phyloP scores from a whole-genome alignment of 2,329 filamentous ascomycete species.

The Microcyclosporella mali region DNA sequence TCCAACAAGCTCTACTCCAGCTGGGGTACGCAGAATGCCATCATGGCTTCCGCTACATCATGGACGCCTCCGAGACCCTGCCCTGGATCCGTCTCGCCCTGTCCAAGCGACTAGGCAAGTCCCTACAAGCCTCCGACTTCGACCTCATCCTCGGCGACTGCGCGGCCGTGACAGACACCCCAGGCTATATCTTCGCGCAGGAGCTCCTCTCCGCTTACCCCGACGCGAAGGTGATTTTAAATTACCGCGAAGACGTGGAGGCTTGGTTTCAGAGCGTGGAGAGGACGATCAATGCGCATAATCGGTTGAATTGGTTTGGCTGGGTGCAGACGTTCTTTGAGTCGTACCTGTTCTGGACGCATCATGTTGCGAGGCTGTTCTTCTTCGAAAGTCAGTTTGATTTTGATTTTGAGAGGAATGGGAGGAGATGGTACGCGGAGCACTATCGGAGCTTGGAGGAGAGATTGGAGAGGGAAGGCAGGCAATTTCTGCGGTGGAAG shows the following conservation, averaged over 20 bases:
- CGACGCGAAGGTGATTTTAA: constrained; percentile 23
- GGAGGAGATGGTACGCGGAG: neutral
- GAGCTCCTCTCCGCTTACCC: constrained; percentile 31
- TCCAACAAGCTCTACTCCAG: constrained; percentile 1
- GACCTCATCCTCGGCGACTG: constrained; percentile 29
- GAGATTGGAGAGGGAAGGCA: neutral
- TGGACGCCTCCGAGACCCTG: neutral
- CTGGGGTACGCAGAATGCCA: constrained; percentile 1
- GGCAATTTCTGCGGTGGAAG: constrained; percentile 1
- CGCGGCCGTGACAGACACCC: constrained; percentile 30
- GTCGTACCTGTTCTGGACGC: neutral
- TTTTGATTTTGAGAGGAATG: neutral
- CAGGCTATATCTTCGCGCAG: constrained; percentile 28
- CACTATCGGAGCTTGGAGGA: constrained; percentile 1
- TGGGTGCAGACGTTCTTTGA: neutral
- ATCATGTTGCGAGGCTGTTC: neutral
- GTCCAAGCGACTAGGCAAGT: neutral
- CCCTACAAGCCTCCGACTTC: constrained; percentile 13
- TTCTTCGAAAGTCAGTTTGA: neutral
- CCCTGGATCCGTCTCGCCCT: neutral
- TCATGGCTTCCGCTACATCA: constrained; percentile 1
- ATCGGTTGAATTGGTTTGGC: neutral
- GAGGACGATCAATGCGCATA: neutral
- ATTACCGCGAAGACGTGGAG: constrained; percentile 1
- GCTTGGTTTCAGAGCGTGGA: constrained; percentile 3